Evolutionary conservation across 257 asterid species (phyloP), one percentile per base, ranked within the genome.

Genomic region (Verbascum thapsus): DNA sequence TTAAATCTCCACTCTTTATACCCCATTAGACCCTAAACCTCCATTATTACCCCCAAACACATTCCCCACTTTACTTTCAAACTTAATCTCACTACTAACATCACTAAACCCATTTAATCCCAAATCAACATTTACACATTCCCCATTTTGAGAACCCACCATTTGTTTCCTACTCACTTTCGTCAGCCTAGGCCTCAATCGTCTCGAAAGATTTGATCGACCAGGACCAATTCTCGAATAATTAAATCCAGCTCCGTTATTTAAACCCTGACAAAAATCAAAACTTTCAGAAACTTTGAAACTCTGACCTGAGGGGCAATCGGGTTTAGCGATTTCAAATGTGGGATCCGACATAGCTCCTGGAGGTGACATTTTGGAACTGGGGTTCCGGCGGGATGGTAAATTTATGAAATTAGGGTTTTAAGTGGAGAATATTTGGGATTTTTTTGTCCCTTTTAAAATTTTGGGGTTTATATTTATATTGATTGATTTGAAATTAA

Each of bases 161-260:
- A 34, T 37, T 42, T 83, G 77, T 53, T 73, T 73, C 81, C 82
- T 78, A 75, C 94, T 77, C 63, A 67, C 15, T 76, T 81, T 88
- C 66, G 38, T 50, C 0, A 79, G 62, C 77, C 96, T 83, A 17
- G 91, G 96, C 72, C 75, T 78, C 63, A 74, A 49, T 54, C 84
- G 77, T 56, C 77, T 64, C 18, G 79, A 63, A 48, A 70, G 32
- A 61, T 53, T 72, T 48, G 74, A 45, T 47, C 55, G 71, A 5
- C 61, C 83, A 16, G 66, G 5, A 10, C 71, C 76, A 42, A 42
- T 19, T 49, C 67, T 74, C 55, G 76, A 69, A 72, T 55, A 61
- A 58, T 38, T 53, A 30, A 69, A 69, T 19, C 81, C 83, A 67
- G 67, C 76, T 8, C 64, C 42, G 47, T 43, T 65, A 40, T 50